Conservation (phyloP, 116 monocot species). For the Posidonia oceanica region DNA sequence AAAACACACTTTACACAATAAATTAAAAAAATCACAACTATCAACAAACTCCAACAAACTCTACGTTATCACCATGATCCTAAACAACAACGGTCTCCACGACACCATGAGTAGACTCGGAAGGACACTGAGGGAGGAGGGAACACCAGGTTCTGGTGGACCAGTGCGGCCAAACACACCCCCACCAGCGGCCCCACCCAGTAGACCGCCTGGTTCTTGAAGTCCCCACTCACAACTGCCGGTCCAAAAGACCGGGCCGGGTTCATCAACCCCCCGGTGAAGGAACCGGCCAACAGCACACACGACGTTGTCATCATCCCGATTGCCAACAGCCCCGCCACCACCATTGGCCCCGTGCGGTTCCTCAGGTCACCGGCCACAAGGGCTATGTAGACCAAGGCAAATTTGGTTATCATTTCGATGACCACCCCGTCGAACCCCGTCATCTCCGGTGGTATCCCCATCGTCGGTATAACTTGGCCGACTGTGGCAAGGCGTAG, state of each 20-base stretch:
- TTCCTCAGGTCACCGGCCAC: conserved; percentile 37
- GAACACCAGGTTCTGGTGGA: conserved; percentile 57
- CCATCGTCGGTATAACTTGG: conserved; percentile 75
- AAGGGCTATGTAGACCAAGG: conserved; percentile 65
- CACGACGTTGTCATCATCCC: conserved; percentile 48
- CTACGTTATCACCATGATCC: no score
- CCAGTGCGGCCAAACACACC: conserved; percentile 50
- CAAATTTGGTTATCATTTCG: conserved; percentile 54
- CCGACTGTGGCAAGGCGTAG: conserved; percentile 58
- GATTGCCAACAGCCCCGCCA: conserved; percentile 35
- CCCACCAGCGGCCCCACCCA: conserved; percentile 91
- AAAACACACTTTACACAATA: no score
- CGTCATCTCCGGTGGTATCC: conserved; percentile 69
- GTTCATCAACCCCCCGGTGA: conserved; percentile 95
- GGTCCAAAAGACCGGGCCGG: conserved; percentile 91
- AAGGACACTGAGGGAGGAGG: conserved; percentile 10
- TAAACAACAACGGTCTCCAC: not conserved
- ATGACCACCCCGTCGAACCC: conserved; percentile 78
- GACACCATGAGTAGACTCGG: not conserved
- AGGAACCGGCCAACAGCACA: conserved; percentile 67
- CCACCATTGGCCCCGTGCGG: conserved; percentile 4
- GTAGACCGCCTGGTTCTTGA: conserved; percentile 81
- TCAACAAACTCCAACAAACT: no score
- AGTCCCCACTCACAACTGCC: conserved; percentile 60
- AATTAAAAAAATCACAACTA: no score